Base-by-base conservation (phyloP, 306 rosid genomes). In the Citrullus mucosospermus region DNA sequence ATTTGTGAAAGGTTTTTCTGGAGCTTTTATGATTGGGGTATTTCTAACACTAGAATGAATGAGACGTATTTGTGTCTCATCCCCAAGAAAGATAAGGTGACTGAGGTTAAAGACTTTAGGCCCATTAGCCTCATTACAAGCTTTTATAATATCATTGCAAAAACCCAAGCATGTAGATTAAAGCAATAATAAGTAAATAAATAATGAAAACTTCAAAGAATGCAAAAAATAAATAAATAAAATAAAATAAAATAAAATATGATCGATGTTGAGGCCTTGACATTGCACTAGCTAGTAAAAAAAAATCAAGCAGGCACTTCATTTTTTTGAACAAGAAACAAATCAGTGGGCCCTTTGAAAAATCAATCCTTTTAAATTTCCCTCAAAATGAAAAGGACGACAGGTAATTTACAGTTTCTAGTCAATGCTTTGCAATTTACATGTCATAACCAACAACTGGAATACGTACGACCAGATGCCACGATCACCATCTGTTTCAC, bases 381-480 rank as follows among this genome's bases (percentile, higher is more conserved):
- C 34, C 46, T 11, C 53, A 32, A 78, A 78, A 50, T 55, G 44
- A 56, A 82, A 83, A 76, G 46, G 51, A 73, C 30, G 18, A 76
- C 78, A 79, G 78, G 76, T 80, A 81, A 79, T 78, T 80, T 75
- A 81, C 80, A 81, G 41, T 79, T 46, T 71, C 55, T 57, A 77
- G 51, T 70, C 39, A 2, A 36, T 65, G 48, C 70, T 39, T 53
- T 77, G 28, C 66, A 76, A 73, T 77, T 44, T 41, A 41, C 39
- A 44, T 62, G 25, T 60, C 60, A 43, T 25, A 61, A 30, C 46
- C 39, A 77, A 51, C 72, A 77, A 77, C 71, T 2, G 12, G 36
- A 68, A 80, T 86, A 94, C 97, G 77, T 91, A 92, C 99, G 99
- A 91, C 97, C 99, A 95, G 83, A 92, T 78, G 81, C 96, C 97